Percentiles rank a stretch among this genome's conserved stretches.
Conservation (phyloP, 192 early-diverging fungal species). For the Coemansia sp. region DNA sequence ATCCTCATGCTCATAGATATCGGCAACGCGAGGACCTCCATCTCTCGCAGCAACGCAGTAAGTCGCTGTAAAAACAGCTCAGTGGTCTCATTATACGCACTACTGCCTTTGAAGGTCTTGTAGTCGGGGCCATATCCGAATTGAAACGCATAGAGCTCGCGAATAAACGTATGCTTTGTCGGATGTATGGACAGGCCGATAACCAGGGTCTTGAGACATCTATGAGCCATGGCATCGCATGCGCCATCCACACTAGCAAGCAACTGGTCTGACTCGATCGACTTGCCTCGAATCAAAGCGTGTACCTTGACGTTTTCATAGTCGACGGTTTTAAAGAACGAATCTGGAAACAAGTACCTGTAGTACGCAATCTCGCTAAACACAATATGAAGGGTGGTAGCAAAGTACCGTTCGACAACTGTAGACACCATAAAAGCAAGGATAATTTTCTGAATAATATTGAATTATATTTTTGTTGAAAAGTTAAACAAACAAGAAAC, state of each 20-base stretch:
- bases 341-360: slow-evolving; percentile 43
- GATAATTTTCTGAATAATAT: neutral
- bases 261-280: slow-evolving; percentile 37
- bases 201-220: slow-evolving; percentile 25
- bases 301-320: slow-evolving; percentile 30
- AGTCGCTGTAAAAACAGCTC: slow-evolving; percentile 24
- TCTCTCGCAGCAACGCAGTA: slow-evolving; percentile 25
- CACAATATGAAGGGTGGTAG: slow-evolving; percentile 28
- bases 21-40: slow-evolving; percentile 40
- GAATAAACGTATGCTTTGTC: slow-evolving; percentile 26
- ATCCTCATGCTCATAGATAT: slow-evolving; percentile 26
- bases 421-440: neutral
- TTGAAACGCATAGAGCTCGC: slow-evolving; percentile 53
- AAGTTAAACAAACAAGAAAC: neutral
- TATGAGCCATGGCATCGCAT: slow-evolving; percentile 21
- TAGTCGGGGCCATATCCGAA: slow-evolving; percentile 11
- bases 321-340: slow-evolving; percentile 21
- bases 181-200: slow-evolving; percentile 36
- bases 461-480: neutral
- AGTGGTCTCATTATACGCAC: neutral
- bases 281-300: slow-evolving; percentile 26
- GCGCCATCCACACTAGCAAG: slow-evolving; percentile 35
- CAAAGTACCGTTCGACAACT: slow-evolving; percentile 9
- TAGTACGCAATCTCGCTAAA: slow-evolving; percentile 45
- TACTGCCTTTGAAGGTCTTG: neutral